Base-by-base conservation (phyloP, 2,329 filamentous ascomycete genomes). In the Knufia fluminis region DNA sequence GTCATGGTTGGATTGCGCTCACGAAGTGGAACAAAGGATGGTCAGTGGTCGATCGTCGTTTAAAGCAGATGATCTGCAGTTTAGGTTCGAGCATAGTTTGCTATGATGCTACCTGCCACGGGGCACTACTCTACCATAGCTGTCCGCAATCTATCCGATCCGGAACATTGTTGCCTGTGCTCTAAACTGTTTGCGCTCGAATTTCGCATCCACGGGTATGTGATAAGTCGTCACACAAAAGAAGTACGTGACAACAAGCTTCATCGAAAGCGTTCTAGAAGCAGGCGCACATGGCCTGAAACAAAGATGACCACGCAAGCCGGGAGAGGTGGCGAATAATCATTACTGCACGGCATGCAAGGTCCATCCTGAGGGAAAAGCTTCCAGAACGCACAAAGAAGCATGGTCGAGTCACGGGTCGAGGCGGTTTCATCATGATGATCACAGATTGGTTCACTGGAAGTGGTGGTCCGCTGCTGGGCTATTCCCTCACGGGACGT, bases 351-450 rank as follows among this genome's bases (percentile, higher is more conserved):
- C 14, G 31, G 12, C 19, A 35, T 24, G 40, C 14, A 12, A 24
- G 10, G 28, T 24, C 31, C 43, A 46, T 36, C 17, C n/a, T 36
- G 33, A 8, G 33, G 32, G 43, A 22, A 45, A 45, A 38, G 43
- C 43, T 46, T 46, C 43, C 22, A 46, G 43, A 42, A 45, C 28
- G 17, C 23, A 33, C 42, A 35, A 45, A 33, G 42, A 45, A 45
- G 42, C 42, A 45, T n/a, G 40, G 4, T 45, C 31, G 28, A 32
- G 45, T 48, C 45, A 46, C 45, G 32, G 36, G 45, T n/a, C 9
- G 4, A 17, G 45, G 17, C n/a, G 33, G 33, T 14, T 26, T 33
- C 14, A 23, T 28, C 28, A 20, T 45, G 42, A 45, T 33, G 3
- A 19, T 28, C 28, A 12, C 19, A 23, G 26, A 45, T 20, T 45